A percentile compares a stretch with the other conserved stretches of the same genome.
Conservation (phyloP, 2,329 filamentous ascomycete species). For the Hawksworthiomyces lignivorus region DNA sequence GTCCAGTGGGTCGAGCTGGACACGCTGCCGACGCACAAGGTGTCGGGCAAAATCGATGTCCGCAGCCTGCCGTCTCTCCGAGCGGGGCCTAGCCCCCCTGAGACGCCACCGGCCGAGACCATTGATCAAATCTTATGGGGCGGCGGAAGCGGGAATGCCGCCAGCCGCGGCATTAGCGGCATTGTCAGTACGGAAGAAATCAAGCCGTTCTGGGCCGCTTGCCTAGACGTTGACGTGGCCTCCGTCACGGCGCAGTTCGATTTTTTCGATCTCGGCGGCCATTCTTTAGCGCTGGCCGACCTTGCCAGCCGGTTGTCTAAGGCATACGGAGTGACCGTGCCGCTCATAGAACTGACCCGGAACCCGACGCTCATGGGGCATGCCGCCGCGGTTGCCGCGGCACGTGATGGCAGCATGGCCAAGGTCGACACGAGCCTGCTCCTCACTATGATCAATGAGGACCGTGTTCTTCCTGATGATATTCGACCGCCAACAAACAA, state of each 20-base stretch:
- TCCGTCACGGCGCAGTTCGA: slow-evolving; percentile 63
- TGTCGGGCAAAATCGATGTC: slow-evolving; percentile 71
- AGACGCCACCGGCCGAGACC: slow-evolving; percentile 26
- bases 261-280: slow-evolving; percentile 76
- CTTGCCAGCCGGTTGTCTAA: slow-evolving; percentile 63
- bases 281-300: slow-evolving; percentile 70
- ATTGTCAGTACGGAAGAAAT: no score
- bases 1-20: slow-evolving; percentile 68
- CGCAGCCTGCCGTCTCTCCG: slow-evolving; percentile 62
- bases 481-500: slow-evolving; percentile 47
- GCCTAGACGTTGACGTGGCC: slow-evolving; percentile 55
- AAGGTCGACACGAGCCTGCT: slow-evolving; percentile 8
- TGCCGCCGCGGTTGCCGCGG: slow-evolving; percentile 59
- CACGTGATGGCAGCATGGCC: slow-evolving; percentile 30
- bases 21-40: slow-evolving; percentile 64
- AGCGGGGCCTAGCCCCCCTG: slow-evolving; percentile 27
- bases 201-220: slow-evolving; percentile 63
- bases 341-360: slow-evolving; percentile 62
- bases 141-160: not conserved
- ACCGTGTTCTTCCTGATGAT: slow-evolving; percentile 52
- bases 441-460: slow-evolving; percentile 27
- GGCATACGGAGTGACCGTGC: slow-evolving; percentile 65
- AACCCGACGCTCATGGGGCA: slow-evolving; percentile 67
- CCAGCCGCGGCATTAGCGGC: no score
- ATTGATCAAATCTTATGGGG: slow-evolving; percentile 22